These are phyloP conservation scores for Penicillium pulvis DNA, from an alignment of 495 filamentous ascomycete genomes.

Conservation along the genomic window DNA sequence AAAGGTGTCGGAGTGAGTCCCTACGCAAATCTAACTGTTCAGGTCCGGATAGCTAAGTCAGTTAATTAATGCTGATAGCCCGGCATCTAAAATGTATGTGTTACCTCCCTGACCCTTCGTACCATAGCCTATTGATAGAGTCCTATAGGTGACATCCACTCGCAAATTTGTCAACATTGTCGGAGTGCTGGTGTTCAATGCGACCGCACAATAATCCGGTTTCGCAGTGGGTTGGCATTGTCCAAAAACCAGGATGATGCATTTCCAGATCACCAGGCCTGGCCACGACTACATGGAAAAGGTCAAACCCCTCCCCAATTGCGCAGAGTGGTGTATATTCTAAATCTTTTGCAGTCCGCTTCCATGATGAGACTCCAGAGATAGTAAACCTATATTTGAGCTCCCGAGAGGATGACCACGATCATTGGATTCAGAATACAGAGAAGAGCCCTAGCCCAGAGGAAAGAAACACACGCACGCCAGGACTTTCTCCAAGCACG, in stretches of 20 bases:
- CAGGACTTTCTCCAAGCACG: not conserved
- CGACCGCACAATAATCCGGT: constrained; percentile 28
- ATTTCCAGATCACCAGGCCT: constrained; percentile 21
- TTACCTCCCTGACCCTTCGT: not conserved
- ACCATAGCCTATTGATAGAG: not conserved
- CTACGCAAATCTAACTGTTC: not conserved
- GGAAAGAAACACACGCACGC: not conserved
- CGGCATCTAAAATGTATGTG: constrained; percentile 33
- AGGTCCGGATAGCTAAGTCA: not conserved
- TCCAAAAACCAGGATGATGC: constrained; percentile 14
- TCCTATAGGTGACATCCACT: constrained; percentile 23
- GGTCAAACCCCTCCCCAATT: constrained; percentile 6
- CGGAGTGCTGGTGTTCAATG: constrained; percentile 23
- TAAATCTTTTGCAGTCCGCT: constrained; percentile 21
- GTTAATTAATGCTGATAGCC: constrained; percentile 3
- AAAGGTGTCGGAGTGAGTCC: constrained; percentile 25
- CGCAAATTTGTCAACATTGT: constrained; percentile 23
- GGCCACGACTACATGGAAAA: constrained; percentile 23
- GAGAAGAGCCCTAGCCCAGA: not conserved
- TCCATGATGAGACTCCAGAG: constrained; percentile 29
- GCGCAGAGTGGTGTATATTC: not conserved
- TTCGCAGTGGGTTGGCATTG: constrained; percentile 22
- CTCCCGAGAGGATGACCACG: not conserved
- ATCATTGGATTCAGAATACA: not conserved
- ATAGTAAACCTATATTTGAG: constrained; percentile 20